A percentile compares a stretch with the other conserved stretches of the same genome.
Evolutionary conservation across 148 eudicot species (phyloP).

Genomic region (Chenopodium berlandieri): DNA sequence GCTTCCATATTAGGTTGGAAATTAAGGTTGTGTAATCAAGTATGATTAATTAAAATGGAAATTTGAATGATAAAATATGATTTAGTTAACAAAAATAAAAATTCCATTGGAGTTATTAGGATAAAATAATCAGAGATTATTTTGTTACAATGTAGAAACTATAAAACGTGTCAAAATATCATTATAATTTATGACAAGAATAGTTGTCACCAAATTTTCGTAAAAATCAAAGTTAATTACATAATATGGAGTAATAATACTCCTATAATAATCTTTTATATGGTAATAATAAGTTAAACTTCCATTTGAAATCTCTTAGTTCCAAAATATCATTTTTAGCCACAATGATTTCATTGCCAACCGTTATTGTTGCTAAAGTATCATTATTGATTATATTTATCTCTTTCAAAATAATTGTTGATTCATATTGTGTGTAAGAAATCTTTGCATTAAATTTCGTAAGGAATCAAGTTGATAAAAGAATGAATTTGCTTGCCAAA

Average conservation of each 20-base stretch:
- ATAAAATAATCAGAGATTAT: background rate
- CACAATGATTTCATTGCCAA: too few relatives aligned
- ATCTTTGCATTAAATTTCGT: background rate
- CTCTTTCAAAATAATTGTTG: background rate
- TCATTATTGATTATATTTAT: too few relatives aligned
- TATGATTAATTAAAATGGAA: conserved; percentile 5
- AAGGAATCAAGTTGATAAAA: background rate
- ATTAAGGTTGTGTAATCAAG: background rate
- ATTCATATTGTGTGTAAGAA: background rate
- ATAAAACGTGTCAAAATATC: conserved; percentile 9
- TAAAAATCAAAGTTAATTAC: background rate
- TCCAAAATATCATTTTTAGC: too few relatives aligned
- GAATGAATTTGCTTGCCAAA: background rate
- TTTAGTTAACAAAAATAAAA: conserved; percentile 33
- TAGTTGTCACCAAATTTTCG: conserved; percentile 9
- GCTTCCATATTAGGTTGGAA: conserved; percentile 11
- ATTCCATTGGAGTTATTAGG: background rate
- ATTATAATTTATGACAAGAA: background rate
- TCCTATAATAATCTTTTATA: background rate
- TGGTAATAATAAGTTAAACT: background rate
- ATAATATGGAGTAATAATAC: too few relatives aligned
- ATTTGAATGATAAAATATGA: background rate
- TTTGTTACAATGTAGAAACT: background rate
- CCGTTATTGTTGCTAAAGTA: too few relatives aligned
- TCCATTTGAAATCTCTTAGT: too few relatives aligned